Base-by-base conservation (phyloP, 1,284 basidiomycete genomes). In the Ustilago xerochloae region DNA sequence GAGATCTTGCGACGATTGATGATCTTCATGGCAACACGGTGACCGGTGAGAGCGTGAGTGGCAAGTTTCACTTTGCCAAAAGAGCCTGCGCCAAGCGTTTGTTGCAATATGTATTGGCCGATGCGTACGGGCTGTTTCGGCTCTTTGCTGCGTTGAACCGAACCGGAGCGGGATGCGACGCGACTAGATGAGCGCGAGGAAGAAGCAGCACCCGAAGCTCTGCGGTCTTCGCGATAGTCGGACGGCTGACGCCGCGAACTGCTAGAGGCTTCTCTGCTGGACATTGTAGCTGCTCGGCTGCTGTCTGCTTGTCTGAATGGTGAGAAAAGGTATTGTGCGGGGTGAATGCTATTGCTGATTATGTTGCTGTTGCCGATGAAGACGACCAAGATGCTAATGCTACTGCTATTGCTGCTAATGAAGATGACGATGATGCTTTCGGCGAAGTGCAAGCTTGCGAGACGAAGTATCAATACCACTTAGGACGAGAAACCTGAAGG, bases 31-130 rank as follows among this genome's bases (percentile, higher is more conserved):
- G 96, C 96, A 43, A 99, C 96, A 77, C 91, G 91, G 83, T 97
- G 93, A 0, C 94, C 94, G 0, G 96, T 98, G 75, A 97, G 89
- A 43, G 92, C 92, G 85, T 99, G 96, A 13, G 90, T 90, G 32
- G 94, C 96, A 88, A 96, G 92, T 88, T 97, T 98, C 84, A 99
- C 96, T 86, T 97, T 97, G 63, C 95, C 96, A 86, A 98, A 99
- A 13, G 93, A 95, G 18, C 96, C 96, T 66, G 87, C 87, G 0
- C 88, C 88, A 9, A 88, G 81, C 1, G 88, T 88, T 57, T 87
- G 84, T 36, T 75, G 75, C 20, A 84, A 64, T 33, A 79, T 81
- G 66, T 84, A 84, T 50, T 82, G 80, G 1, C 82, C 82, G 54
- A 84, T 76, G 48, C 79, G 73, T 16, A 81, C 72, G 10, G 79